Percentiles rank a stretch among this genome's conserved stretches.
phyloP scores from a whole-genome alignment of 768 basidiomycete species.

The Leccinum aurantiacum region DNA sequence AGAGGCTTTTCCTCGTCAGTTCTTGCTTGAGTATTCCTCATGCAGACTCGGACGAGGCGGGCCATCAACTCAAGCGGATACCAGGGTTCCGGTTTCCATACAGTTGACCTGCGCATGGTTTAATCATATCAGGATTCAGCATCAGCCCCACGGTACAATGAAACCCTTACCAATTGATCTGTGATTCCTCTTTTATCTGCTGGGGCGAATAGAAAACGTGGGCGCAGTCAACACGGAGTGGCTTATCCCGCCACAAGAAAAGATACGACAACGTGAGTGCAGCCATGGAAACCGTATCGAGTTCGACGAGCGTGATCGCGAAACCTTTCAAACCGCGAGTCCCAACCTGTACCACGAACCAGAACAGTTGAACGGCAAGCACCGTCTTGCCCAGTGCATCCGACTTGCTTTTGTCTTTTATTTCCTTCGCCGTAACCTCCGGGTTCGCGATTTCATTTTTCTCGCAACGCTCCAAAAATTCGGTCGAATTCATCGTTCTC shows the following conservation, averaged over 20 bases:
- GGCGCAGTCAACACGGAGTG: background rate
- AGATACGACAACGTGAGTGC: background rate
- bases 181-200: background rate
- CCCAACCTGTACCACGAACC: background rate
- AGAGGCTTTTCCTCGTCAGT: background rate
- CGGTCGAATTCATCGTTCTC: no score
- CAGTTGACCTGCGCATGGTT: background rate
- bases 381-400: background rate
- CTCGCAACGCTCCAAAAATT: background rate
- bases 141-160: background rate
- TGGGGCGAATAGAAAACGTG: background rate
- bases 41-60: background rate
- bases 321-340: background rate
- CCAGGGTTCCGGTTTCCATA: background rate
- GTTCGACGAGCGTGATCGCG: background rate
- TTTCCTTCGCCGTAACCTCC: background rate
- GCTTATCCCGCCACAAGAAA: background rate
- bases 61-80: background rate
- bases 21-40: background rate
- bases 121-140: background rate
- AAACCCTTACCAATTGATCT: background rate
- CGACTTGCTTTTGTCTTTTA: background rate
- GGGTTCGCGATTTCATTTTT: background rate
- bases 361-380: background rate
- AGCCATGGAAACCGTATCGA: constrained; percentile 1